Evolutionary conservation across 495 filamentous ascomycete genomes (phyloP), one percentile per base, ranked within the genome.

Genomic region (Trichoderma gamsii): DNA sequence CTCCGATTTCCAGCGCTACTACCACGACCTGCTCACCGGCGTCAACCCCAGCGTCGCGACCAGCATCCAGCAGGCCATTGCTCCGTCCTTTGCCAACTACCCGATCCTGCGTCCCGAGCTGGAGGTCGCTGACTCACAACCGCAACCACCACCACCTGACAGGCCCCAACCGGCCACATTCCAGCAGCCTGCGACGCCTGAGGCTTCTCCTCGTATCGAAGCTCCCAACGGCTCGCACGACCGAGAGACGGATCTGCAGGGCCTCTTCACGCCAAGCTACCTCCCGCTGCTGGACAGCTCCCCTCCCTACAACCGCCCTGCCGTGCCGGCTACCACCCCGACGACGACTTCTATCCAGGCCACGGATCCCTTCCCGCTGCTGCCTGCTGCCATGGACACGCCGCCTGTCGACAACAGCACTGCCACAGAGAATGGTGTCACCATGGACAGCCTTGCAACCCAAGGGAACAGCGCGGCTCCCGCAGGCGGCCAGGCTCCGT

Each of bases 241-340:
- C 65, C 80, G 82, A 35, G 84, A 86, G 70, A 77, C 77, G 67
- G 85, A 87, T 68, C 85, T 88, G 69, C 82, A 84, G 44, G 86
- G 85, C 44, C 70, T 87, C 23, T 87, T 88, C 72, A 88, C 84
- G 16, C 86, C 86, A 25, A 81, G 75, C 65, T 88, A 85, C 71
- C 79, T 88, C 43, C 85, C 85, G 63, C 76, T 87, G 49, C 83
- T 88, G 49, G 85, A 85, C 69, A 77, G 77, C 65, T 73, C 72
- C 41, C 73, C 75, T 51, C 70, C 76, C 6, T 72, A 72, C 18
- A 66, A 67, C 65, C 70, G 70, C 23, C 56, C 35, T 67, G 43
- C 32, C 69, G n/a, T 68, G 65, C 41, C 68, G 65, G 65, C 68
- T 51, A 41, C 73, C 59, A 41, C 59, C 41, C 13, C 65, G 41